Conservation (phyloP, 176 grass and related monocot species). For the Musa troglodytarum region DNA sequence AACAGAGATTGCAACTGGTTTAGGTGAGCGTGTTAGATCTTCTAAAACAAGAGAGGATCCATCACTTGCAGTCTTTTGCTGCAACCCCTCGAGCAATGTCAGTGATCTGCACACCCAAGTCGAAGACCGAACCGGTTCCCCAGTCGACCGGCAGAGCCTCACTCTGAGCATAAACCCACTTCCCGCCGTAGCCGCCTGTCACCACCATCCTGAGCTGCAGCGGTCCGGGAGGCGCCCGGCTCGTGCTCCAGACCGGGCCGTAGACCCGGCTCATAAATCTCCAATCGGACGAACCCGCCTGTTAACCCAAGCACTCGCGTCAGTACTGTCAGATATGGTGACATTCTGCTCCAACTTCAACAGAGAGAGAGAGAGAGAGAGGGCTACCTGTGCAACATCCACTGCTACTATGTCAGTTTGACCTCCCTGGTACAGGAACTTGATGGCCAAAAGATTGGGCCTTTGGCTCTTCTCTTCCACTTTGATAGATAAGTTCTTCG, state of each 20-base stretch:
- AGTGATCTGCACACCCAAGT: background rate
- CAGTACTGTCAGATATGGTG: too few species aligned
- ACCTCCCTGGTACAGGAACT: conserved; percentile 87
- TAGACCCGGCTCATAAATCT: conserved; percentile 56
- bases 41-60: too few species aligned
- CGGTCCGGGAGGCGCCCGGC: conserved; percentile 47
- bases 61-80: too few species aligned
- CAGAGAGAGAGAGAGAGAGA: too few species aligned
- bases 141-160: background rate
- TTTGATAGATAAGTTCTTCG: conserved; percentile 54
- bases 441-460: conserved; percentile 44
- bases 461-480: conserved; percentile 47
- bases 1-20: too few species aligned
- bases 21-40: too few species aligned
- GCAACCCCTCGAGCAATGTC: background rate
- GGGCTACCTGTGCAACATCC: conserved; percentile 66
- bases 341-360: too few species aligned
- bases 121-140: background rate
- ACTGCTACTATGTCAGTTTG: conserved; percentile 90
- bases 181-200: conserved; percentile 72
- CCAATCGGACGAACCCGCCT: conserved; percentile 72
- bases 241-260: conserved; percentile 78
- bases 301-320: background rate
- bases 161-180: background rate
- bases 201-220: conserved; percentile 75